Evolutionary conservation across 1,139 yeast genomes (phyloP).

Genomic region (Kodamaea arcana): DNA sequence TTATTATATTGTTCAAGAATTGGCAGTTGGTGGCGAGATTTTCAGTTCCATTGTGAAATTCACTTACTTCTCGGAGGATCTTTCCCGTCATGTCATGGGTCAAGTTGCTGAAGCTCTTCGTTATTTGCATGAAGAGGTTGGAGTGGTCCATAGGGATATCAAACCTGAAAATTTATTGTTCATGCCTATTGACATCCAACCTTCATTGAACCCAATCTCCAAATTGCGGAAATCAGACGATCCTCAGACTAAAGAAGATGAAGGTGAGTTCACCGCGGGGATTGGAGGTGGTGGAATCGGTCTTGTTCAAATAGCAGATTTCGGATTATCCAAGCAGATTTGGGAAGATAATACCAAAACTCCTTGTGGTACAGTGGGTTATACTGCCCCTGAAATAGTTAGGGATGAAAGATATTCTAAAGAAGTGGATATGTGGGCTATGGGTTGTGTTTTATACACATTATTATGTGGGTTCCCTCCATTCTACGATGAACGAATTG

Average conservation of each 20-base stretch:
- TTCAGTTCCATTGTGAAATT: slow-evolving; percentile 54
- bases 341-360: slow-evolving; percentile 59
- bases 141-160: slow-evolving; percentile 55
- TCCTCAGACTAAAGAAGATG: slow-evolving; percentile 46
- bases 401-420: slow-evolving; percentile 55
- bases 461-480: slow-evolving; percentile 62
- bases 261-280: slow-evolving; percentile 45
- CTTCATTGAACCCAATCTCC: slow-evolving; percentile 33
- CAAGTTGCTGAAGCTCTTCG: slow-evolving; percentile 50
- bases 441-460: slow-evolving; percentile 59
- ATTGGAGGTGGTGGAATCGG: slow-evolving; percentile 55
- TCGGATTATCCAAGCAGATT: slow-evolving; percentile 54
- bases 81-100: slow-evolving; percentile 47
- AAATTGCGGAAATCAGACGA: slow-evolving; percentile 45
- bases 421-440: slow-evolving; percentile 63
- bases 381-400: slow-evolving; percentile 61
- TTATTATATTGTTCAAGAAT: slow-evolving; percentile 53
- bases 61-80: slow-evolving; percentile 53
- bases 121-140: slow-evolving; percentile 53
- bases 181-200: slow-evolving; percentile 58
- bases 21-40: slow-evolving; percentile 53
- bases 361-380: slow-evolving; percentile 63
- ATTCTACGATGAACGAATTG: slow-evolving; percentile 55
- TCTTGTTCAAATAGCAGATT: slow-evolving; percentile 51
- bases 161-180: slow-evolving; percentile 53